Percentiles rank a stretch among this genome's conserved stretches.
Conservation (phyloP, 139 green algal genomes). For the Asterochloris erici region DNA sequence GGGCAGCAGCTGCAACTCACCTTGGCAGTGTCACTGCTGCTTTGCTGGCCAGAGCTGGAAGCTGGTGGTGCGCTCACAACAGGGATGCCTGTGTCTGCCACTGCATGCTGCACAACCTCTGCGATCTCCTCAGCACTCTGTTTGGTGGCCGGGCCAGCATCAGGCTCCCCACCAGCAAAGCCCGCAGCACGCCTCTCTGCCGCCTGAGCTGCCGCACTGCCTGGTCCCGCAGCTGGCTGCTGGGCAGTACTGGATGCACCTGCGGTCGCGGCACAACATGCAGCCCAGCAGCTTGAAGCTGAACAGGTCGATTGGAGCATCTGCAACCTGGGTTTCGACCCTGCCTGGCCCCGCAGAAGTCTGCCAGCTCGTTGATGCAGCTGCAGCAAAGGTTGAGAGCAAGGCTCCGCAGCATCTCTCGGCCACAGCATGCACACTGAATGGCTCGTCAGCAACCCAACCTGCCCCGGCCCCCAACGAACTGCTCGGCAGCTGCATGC, state of each 20-base stretch:
- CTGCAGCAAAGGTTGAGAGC: too few species aligned
- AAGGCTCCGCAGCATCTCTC: too few species aligned
- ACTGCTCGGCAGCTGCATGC: too few species aligned
- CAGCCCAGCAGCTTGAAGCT: too few species aligned
- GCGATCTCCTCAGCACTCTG: conserved; percentile 8
- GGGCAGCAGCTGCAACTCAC: background rate
- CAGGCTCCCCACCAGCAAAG: background rate
- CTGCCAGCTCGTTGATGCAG: too few species aligned
- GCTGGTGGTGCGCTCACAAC: background rate
- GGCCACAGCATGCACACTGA: too few species aligned
- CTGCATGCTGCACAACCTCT: background rate
- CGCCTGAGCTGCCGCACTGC: background rate
- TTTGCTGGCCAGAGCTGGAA: background rate
- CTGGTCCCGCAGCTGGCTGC: background rate
- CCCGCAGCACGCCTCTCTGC: too few species aligned
- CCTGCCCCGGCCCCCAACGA: too few species aligned
- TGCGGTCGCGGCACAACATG: background rate
- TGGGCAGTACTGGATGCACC: background rate
- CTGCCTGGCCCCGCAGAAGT: too few species aligned
- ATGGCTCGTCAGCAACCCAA: too few species aligned
- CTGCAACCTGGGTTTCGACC: too few species aligned
- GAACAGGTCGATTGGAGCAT: too few species aligned
- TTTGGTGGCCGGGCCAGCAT: conserved; percentile 5
- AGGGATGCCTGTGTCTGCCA: conserved; percentile 5
- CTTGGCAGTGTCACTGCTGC: background rate